Conservation (phyloP, 345 rosid genomes). For the Linum trigynum region DNA sequence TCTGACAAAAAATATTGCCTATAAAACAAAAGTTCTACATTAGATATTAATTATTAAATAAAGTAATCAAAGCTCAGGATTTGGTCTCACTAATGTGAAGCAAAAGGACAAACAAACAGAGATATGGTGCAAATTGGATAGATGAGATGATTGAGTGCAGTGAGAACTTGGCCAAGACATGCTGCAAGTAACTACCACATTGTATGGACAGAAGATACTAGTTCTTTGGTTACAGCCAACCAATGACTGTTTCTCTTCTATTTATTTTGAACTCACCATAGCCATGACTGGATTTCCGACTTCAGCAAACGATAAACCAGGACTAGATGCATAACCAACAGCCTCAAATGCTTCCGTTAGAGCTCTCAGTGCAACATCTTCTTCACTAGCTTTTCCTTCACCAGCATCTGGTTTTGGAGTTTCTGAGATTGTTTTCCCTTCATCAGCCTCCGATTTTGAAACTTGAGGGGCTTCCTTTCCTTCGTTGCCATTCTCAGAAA, state of each 20-base stretch:
- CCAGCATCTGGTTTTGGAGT: not conserved
- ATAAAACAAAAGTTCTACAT: conserved; percentile 10
- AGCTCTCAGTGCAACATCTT: conserved; percentile 57
- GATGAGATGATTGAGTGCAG: too few species aligned
- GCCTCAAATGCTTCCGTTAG: conserved; percentile 84
- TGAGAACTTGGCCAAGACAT: too few species aligned
- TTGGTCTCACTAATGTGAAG: too few species aligned
- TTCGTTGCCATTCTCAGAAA: conserved; percentile 29
- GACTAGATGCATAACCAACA: conserved; percentile 52
- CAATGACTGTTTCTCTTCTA: not conserved
- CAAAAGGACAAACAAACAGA: too few species aligned
- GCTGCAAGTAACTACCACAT: not conserved
- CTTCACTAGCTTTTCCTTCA: conserved; percentile 8
- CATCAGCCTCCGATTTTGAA: conserved; percentile 28
- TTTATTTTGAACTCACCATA: conserved; percentile 50
- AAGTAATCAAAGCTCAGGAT: too few species aligned
- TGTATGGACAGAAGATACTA: not conserved
- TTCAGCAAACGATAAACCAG: conserved; percentile 79
- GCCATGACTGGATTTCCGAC: conserved; percentile 98
- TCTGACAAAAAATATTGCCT: conserved; percentile 71
- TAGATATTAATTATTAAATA: not conserved
- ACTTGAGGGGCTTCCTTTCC: conserved; percentile 30
- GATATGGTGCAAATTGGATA: too few species aligned
- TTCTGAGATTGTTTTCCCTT: conserved; percentile 15
- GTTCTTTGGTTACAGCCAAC: not conserved